Evolutionary conservation across 208 protist genomes (phyloP).

Genomic region (Crithidia acanthocephali): DNA sequence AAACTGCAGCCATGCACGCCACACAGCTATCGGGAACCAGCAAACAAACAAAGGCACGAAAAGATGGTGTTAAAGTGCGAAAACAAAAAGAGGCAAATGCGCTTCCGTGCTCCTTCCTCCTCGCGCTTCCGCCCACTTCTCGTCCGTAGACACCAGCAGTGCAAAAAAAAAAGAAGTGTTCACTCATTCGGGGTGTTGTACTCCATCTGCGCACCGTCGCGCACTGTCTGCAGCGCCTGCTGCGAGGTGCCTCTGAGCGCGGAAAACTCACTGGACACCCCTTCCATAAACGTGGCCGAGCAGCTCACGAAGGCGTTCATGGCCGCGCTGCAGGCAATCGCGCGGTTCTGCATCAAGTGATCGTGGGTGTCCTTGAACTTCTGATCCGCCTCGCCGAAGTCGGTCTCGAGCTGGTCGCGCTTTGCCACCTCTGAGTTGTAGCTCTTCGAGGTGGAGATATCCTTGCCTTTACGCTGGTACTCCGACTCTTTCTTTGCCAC

Average conservation of each 20-base stretch:
- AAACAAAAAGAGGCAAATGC: too few relatives aligned
- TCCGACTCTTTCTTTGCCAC: constrained; percentile 54
- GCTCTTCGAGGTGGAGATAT: constrained; percentile 49
- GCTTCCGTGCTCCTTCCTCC: too few relatives aligned
- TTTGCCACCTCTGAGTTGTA: constrained; percentile 50
- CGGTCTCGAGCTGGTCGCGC: constrained; percentile 39
- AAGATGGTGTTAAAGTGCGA: too few relatives aligned
- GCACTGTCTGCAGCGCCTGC: constrained; percentile 12
- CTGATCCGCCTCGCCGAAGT: constrained; percentile 44
- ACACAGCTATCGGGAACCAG: too few relatives aligned
- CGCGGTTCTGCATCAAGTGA: constrained; percentile 33
- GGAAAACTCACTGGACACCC: constrained; percentile 29
- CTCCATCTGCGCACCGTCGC: constrained; percentile 13
- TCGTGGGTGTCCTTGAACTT: constrained; percentile 58
- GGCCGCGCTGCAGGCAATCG: constrained; percentile 19
- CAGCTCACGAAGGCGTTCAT: constrained; percentile 42
- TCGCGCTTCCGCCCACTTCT: too few relatives aligned
- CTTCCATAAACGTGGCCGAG: constrained; percentile 34
- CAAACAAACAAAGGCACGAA: too few relatives aligned
- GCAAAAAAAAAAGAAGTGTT: too few relatives aligned
- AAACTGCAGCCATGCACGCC: too few relatives aligned
- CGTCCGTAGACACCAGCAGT: too few relatives aligned
- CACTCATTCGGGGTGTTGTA: constrained; percentile 9
- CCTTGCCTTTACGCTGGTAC: constrained; percentile 60
- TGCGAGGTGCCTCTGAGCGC: constrained; percentile 16